A percentile compares a stretch with the other conserved stretches of the same genome.
Evolutionary conservation across 2,329 filamentous ascomycete genomes (phyloP).

Genomic region (Helminthosporium solani): DNA sequence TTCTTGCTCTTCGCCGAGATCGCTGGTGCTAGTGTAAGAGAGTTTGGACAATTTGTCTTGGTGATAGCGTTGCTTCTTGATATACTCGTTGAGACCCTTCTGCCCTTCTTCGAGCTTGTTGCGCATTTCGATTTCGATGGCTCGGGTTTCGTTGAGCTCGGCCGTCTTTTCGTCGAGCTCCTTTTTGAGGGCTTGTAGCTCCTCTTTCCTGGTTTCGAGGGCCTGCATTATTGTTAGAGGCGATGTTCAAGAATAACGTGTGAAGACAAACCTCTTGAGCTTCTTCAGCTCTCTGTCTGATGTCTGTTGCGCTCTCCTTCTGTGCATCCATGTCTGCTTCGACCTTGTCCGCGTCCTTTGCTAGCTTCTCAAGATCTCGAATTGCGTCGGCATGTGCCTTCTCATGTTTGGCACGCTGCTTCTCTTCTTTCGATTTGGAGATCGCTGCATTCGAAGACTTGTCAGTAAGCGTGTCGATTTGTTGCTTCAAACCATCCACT

Average conservation of each 20-base stretch:
- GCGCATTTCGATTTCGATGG: slow-evolving; percentile 93
- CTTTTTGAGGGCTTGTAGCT: slow-evolving; percentile 74
- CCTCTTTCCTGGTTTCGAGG: slow-evolving; percentile 75
- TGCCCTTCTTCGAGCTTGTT: slow-evolving; percentile 97
- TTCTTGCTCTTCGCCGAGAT: slow-evolving; percentile 54
- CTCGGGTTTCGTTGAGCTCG: slow-evolving; percentile 85
- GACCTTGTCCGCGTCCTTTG: slow-evolving; percentile 72
- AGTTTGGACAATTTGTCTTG: slow-evolving; percentile 86
- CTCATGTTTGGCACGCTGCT: slow-evolving; percentile 82
- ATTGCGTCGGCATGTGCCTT: slow-evolving; percentile 78
- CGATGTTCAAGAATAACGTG: slow-evolving; percentile 40
- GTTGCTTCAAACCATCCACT: slow-evolving; percentile 80
- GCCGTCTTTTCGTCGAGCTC: slow-evolving; percentile 83
- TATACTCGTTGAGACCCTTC: slow-evolving; percentile 82
- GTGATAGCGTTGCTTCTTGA: slow-evolving; percentile 83
- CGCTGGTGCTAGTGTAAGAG: slow-evolving; percentile 70
- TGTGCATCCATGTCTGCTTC: slow-evolving; percentile 78
- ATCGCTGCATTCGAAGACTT: slow-evolving; percentile 85
- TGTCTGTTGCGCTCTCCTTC: slow-evolving; percentile 70
- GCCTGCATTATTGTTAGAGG: slow-evolving; percentile 47
- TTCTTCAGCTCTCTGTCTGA: slow-evolving; percentile 73
- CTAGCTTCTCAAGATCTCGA: slow-evolving; percentile 73
- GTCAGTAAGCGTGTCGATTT: slow-evolving; percentile 78
- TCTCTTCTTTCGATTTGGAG: slow-evolving; percentile 87
- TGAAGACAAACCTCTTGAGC: slow-evolving; percentile 59